Evolutionary conservation across 805 yeast species (phyloP), one percentile per base, ranked within the genome.

Genomic region (Candida ovalis): DNA sequence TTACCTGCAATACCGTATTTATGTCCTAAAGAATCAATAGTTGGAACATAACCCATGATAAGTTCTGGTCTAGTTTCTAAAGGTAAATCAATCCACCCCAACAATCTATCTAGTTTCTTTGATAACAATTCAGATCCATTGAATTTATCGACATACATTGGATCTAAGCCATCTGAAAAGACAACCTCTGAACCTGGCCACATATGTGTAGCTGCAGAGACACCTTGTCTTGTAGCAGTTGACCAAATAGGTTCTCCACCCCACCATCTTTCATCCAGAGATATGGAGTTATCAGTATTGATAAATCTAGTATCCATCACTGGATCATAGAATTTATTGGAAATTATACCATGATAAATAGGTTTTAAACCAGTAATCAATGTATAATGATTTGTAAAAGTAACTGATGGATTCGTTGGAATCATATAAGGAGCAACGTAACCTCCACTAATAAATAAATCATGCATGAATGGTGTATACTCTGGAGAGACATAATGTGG

Each of bases 311-410:
- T 75, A 2, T 75, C 60, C 24, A 75, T 52, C 1, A 47, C 55
- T 0, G 89, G 82, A 57, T 88, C 96, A 55, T 61, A 86, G 58
- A 89, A 88, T 3, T 83, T 78, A 68, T 89, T 88, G 1, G 94
- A 90, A 2, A 91, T 86, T 25, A 92, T 86, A 1, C 97, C 97
- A 66, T 91, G 96, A 47, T 82, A 79, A 3, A 82, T 74, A 1
- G 97, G 97, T 50, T 82, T 78, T 39, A 87, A 68, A 0, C 98
- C 98, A 0, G 97, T 92, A 1, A 86, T 84, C 54, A 91, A 63
- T 0, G 96, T 82, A 92, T 96, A 92, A 65, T 90, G 96, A 63
- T 92, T 91, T 0, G 96, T 94, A 58, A 88, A 88, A 0, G 96
- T 87, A 22, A 88, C 86, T 0, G 96, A 80, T 3, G 97, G 97